Evolutionary conservation across 495 filamentous ascomycete genomes (phyloP), one percentile per base, ranked within the genome.

Genomic region (Tuber borchii): DNA sequence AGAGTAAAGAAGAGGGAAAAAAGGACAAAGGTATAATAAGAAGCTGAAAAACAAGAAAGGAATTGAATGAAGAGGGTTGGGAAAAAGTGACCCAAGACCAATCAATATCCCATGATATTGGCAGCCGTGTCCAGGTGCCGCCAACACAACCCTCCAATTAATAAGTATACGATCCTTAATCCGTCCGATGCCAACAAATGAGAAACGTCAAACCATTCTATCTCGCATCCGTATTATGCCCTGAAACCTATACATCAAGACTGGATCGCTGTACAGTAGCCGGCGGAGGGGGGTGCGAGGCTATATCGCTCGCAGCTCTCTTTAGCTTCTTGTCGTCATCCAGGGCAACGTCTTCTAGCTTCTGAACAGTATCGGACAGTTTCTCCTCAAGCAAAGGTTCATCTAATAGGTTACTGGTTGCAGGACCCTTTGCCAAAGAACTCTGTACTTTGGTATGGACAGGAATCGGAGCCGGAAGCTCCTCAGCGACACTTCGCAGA

Each of bases 401-500:
- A 22, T 82, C 81, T 31, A 83, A 70, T 46, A 83, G 78, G 40
- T 74, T 81, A 69, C 74, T 79, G 71, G 73, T 70, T 45, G 71
- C 70, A 42, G 51, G 70, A 48, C 75, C 79, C 31, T 74, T 77
- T 34, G 46, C 31, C n/a, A 73, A 46, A 37, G 45, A 42, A 56
- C 31, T 73, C 51, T 79, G 76, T 31, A 69, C 40, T 17, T 75
- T 82, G 71, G 74, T 80, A 43, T 80, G 79, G 68, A 79, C 73
- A 43, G 76, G 70, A 37, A 81, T 68, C 37, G 76, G 76, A 44
- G 76, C 73, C 22, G 80, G 73, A 16, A 80, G 74, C 42, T 82
- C 81, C 68, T 82, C 81, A 31, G 77, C 46, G 76, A 82, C 81
- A 40, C 80, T 82, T 73, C 80, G 74, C 73, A 82, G 80, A 39